These are phyloP conservation scores for Cruciata laevipes DNA, from an alignment of 257 asterid genomes.

Conservation along the genomic window DNA sequence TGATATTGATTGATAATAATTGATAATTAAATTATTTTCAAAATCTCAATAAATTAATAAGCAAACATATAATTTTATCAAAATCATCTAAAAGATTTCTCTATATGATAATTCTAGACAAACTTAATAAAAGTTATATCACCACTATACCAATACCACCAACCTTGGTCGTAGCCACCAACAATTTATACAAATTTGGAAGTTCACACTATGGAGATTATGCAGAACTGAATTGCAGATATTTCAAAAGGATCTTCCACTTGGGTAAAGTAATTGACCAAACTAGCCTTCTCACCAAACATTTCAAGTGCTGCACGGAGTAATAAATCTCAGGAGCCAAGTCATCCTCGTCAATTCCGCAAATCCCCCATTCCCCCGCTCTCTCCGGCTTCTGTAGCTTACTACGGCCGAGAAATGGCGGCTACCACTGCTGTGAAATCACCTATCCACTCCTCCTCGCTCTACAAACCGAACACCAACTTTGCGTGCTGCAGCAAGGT, in stretches of 20 bases:
- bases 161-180: neutral
- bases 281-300: constrained; percentile 5
- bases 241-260: neutral
- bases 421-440: constrained; percentile 22
- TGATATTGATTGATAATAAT: too few species aligned
- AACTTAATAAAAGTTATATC: too few species aligned
- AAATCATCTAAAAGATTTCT: too few species aligned
- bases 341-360: neutral
- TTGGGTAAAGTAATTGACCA: neutral
- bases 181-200: neutral
- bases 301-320: neutral
- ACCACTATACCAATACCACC: neutral
- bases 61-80: too few species aligned
- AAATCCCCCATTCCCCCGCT: neutral
- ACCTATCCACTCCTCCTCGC: constrained; percentile 10
- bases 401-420: constrained; percentile 2
- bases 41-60: too few species aligned
- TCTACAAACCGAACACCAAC: neutral
- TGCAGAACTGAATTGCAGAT: too few species aligned
- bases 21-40: too few species aligned
- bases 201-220: neutral
- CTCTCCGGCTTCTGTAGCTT: neutral
- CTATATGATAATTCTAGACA: too few species aligned
- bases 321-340: neutral
- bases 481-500: constrained; percentile 1